phyloP scores from a whole-genome alignment of 192 early-diverging fungal genomes.

The Funneliformis geosporum region DNA sequence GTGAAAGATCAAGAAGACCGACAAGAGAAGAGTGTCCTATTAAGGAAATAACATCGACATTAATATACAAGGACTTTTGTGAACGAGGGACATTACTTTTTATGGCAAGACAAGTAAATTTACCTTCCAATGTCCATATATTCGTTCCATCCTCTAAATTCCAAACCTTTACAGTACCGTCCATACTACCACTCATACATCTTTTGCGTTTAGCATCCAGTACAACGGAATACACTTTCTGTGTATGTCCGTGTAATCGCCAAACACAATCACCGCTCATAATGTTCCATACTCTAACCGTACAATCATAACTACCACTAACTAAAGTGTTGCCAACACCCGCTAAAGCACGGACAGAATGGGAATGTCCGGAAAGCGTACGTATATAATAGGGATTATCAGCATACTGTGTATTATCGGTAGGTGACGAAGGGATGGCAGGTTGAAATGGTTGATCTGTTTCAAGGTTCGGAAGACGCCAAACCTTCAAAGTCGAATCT shows the following conservation, averaged over 20 bases:
- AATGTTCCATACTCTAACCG: slow-evolving; percentile 91
- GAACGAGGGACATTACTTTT: not conserved
- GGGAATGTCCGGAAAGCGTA: slow-evolving; percentile 81
- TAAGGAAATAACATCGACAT: not conserved
- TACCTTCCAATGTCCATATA: slow-evolving; percentile 81
- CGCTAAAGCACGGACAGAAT: slow-evolving; percentile 92
- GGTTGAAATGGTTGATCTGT: slow-evolving; percentile 43
- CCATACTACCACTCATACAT: slow-evolving; percentile 93
- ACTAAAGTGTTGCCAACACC: slow-evolving; percentile 84
- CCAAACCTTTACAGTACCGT: slow-evolving; percentile 93
- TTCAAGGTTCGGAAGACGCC: slow-evolving; percentile 83
- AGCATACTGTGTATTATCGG: slow-evolving; percentile 12
- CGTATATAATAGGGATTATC: slow-evolving; percentile 83
- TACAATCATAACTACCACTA: slow-evolving; percentile 90
- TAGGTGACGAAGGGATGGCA: slow-evolving; percentile 33
- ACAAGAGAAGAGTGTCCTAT: slow-evolving; percentile 92
- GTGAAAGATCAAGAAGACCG: slow-evolving; percentile 85
- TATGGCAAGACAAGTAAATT: slow-evolving; percentile 60
- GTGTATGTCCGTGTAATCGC: slow-evolving; percentile 79
- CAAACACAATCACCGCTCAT: slow-evolving; percentile 67
- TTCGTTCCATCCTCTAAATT: slow-evolving; percentile 79
- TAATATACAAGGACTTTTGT: not conserved
- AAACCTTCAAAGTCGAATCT: slow-evolving; percentile 91
- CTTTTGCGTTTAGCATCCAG: slow-evolving; percentile 79
- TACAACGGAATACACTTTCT: slow-evolving; percentile 96